Evolutionary conservation across 805 yeast species (phyloP).

Genomic region (Yarrowia osloensis): DNA sequence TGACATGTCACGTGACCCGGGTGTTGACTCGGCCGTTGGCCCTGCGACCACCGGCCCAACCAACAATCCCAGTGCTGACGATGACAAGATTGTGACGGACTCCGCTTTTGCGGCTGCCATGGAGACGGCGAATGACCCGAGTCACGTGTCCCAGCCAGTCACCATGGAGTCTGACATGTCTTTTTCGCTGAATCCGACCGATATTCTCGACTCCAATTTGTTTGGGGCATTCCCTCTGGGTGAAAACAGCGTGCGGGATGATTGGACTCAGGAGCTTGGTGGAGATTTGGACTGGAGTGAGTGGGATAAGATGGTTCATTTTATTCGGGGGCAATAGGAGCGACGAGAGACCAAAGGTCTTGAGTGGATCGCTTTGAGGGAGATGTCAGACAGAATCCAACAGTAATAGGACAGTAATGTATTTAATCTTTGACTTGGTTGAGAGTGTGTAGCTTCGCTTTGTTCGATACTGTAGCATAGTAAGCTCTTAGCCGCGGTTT

Average conservation of each 20-base stretch:
- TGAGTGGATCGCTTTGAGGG: no score
- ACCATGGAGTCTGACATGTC: not conserved
- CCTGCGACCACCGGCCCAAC: not conserved
- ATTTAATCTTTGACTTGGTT: no score
- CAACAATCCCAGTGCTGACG: not conserved
- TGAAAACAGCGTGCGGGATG: not conserved
- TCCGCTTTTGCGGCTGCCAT: not conserved
- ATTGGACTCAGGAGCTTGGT: slow-evolving; percentile 18
- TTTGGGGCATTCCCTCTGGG: not conserved
- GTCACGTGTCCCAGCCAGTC: not conserved
- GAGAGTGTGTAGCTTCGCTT: no score
- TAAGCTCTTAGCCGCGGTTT: no score
- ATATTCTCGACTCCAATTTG: slow-evolving; percentile 13
- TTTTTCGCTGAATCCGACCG: not conserved
- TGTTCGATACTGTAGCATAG: no score
- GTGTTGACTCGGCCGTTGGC: not conserved
- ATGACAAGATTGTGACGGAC: not conserved
- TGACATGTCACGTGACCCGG: not conserved
- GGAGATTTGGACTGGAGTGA: slow-evolving; percentile 24
- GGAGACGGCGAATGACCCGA: not conserved
- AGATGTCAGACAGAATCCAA: no score
- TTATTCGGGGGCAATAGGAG: not conserved
- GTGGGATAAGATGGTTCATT: slow-evolving; percentile 30
- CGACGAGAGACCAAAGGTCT: not conserved
- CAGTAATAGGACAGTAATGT: no score